Base-by-base conservation (phyloP, 106 monocot genomes). In the Hemerocallis citrina region DNA sequence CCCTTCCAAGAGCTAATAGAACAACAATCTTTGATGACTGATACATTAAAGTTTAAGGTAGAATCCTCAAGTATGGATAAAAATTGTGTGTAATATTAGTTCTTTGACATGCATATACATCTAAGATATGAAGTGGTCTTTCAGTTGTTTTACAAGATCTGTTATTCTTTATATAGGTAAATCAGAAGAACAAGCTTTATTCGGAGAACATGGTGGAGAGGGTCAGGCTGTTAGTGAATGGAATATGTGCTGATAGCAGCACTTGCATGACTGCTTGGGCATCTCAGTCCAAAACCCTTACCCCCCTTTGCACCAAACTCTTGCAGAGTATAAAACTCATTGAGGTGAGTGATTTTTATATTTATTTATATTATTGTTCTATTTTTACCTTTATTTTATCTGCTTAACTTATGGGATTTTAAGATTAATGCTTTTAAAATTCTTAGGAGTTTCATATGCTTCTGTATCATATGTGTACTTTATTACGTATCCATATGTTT, bases 221-320 rank as follows among this genome's bases (percentile, higher is more conserved):
- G 59, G 7, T 83, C 43, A 70, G 70, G 60, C 71, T 83, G 11
- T 50, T 88, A 17, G 68, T 80, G 28, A 59, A 76, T 10, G 79
- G 73, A 22, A 74, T 83, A 19, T 79, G 55, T 72, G 75, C 78
- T 21, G 62, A 72, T 36, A 65, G 73, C 62, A 75, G 16, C 22
- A 29, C 22, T 56, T n/a, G 32, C 61, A 57, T 62, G 52, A 45
- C 50, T 65, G 72, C 68, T 30, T 75, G 57, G 0, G 45, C 76
- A 40, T 77, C 77, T 34, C 74, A 77, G 59, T 61, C 68, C 19
- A 68, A 56, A 32, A 65, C 72, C 28, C 59, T 79, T 21, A 63
- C 57, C 12, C 13, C 34, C 30, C 19, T 37, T 34, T 61, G 60
- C 65, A 55, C 46, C 37, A 75, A 87, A 71, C 72, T 82, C 22